Base-by-base conservation (phyloP, 179 eudicot species). In the Actinidia polygama region DNA sequence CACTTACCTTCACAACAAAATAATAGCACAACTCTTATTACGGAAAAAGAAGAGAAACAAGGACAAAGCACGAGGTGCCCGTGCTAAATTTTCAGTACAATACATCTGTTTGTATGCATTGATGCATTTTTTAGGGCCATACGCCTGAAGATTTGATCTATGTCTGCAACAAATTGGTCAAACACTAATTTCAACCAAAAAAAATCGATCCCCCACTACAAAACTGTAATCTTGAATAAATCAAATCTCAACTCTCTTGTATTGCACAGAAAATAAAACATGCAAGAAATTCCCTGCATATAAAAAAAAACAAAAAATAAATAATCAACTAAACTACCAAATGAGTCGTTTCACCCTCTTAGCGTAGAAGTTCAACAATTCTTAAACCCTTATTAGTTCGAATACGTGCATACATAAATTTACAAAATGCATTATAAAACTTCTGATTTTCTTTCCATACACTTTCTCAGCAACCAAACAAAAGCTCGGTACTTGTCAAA, bases 401-500 rank as follows among this genome's bases (percentile, higher is more conserved):
- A 12, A 53, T 6, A 53, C 62, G 26, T 1, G n/a, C 78, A 74
- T 4, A 54, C 0, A 12, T 47, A 14, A 11, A 21, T 12, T 44
- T 19, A 6, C 7, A 61, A 10, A n/a, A 59, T 6, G 14, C 18
- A 61, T 47, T n/a, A 61, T 57, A 11, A 61, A 61, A 19, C 10
- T 61, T n/a, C n/a, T 10, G 12, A 49, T 78, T 21, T 61, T 47
- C 46, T 47, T 26, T 14, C 26, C 61, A 23, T 66, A 49, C 40
- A 26, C 61, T 49, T 64, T 68, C 81, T 49, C 47, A 26, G 73
- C 23, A 6, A 46, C 80, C 36, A 59, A 62, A 78, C 23, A 23
- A 47, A 47, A 78, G 18, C 69, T 12, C 11, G 5, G 47, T 7
- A 23, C 6, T 49, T 15, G 62, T 74, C 78, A 55, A 75, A 75